A percentile compares a stretch with the other conserved stretches of the same genome.
phyloP scores from a whole-genome alignment of 2,329 filamentous ascomycete species.

The Clonostachys rhizophaga region DNA sequence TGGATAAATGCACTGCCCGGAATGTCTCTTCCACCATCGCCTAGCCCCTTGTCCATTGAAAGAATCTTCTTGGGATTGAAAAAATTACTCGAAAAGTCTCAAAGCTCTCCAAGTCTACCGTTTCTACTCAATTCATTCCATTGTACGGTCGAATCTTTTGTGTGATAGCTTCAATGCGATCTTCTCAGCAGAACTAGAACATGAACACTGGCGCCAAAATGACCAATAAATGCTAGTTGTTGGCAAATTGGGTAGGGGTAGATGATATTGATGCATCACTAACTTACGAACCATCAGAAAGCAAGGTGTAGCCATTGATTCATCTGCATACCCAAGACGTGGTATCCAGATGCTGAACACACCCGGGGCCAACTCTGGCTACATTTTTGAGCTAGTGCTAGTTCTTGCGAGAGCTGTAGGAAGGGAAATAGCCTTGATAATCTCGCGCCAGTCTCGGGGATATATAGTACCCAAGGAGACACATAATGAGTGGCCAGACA shows the following conservation, averaged over 20 bases:
- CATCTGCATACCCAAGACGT: constrained; percentile 24
- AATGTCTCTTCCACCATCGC: too few relatives aligned
- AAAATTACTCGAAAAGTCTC: too few relatives aligned
- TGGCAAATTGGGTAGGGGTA: constrained; percentile 19
- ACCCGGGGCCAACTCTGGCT: constrained; percentile 34
- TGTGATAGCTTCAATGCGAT: constrained; percentile 31
- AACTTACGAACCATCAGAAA: constrained; percentile 36
- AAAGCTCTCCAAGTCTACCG: constrained; percentile 13
- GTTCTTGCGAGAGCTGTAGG: constrained; percentile 25
- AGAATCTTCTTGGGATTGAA: too few relatives aligned
- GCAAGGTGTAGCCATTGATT: constrained; percentile 39
- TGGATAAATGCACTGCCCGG: too few relatives aligned
- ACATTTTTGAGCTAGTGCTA: constrained; percentile 31
- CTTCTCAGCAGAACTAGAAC: constrained; percentile 20
- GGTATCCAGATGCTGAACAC: constrained; percentile 40
- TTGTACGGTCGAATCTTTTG: constrained; percentile 22
- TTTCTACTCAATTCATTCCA: constrained; percentile 33
- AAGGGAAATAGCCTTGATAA: constrained; percentile 20
- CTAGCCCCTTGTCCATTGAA: too few relatives aligned
- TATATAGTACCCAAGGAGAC: constrained; percentile 27
- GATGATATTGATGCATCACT: constrained; percentile 25
- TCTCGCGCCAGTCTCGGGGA: constrained; percentile 17
- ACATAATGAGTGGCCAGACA: constrained; percentile 30
- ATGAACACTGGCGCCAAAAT: constrained; percentile 30
- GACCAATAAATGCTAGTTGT: constrained; percentile 31